Percentiles rank a stretch among this genome's conserved stretches.
These are phyloP conservation scores for Rhodotorula graminis DNA, from an alignment of 768 basidiomycete species.

Conservation along the genomic window DNA sequence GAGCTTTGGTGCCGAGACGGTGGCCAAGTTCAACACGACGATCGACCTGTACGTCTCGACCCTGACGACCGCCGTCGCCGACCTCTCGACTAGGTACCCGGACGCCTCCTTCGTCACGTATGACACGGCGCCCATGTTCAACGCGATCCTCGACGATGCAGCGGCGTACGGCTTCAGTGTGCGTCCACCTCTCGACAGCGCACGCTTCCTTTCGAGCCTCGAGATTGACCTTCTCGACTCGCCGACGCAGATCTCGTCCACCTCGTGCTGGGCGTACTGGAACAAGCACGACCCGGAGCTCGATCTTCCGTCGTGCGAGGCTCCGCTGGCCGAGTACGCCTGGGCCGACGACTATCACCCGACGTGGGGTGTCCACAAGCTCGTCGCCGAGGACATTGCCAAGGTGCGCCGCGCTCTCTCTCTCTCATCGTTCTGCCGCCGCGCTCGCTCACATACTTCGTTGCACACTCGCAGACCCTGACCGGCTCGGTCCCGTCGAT, in stretches of 20 bases:
- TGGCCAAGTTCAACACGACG: not conserved
- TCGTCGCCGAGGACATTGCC: not conserved
- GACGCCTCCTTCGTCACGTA: slow-evolving; percentile 2
- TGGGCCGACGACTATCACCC: slow-evolving; percentile 11
- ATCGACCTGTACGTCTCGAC: slow-evolving; percentile 1
- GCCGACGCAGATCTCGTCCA: not conserved
- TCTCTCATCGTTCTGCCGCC: not conserved
- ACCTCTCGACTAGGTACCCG: slow-evolving; percentile 3
- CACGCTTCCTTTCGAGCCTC: too few species aligned
- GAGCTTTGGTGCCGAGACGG: not conserved
- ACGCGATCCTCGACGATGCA: slow-evolving; percentile 10
- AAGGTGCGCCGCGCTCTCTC: not conserved
- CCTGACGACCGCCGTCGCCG: not conserved
- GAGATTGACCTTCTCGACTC: too few species aligned
- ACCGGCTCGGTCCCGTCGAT: not conserved
- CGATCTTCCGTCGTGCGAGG: not conserved
- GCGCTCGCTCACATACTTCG: not conserved
- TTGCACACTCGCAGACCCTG: not conserved
- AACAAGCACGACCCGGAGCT: not conserved
- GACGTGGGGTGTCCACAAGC: not conserved
- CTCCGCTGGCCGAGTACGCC: not conserved
- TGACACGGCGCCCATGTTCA: slow-evolving; percentile 19
- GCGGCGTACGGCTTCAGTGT: slow-evolving; percentile 2
- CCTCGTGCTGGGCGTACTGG: not conserved
- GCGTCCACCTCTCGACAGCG: too few species aligned